These are phyloP conservation scores for Luzula sylvatica DNA, from an alignment of 176 grass and related monocot genomes.

Conservation along the genomic window DNA sequence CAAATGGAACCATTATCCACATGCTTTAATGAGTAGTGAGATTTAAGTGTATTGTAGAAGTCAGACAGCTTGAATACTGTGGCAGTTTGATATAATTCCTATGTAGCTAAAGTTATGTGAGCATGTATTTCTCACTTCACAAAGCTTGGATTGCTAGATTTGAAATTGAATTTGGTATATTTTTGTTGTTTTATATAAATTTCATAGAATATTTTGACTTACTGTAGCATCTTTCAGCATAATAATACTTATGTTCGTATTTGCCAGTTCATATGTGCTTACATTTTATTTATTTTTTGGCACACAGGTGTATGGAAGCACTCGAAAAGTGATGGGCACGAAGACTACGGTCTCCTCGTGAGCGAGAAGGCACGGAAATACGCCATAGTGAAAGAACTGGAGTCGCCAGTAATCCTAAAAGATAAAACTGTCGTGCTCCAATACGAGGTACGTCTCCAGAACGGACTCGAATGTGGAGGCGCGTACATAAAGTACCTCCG, in stretches of 20 bases:
- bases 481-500: conserved; percentile 91
- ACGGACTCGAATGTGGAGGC: conserved; percentile 92
- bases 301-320: conserved; percentile 77
- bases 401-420: conserved; percentile 48
- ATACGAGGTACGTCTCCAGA: conserved; percentile 84
- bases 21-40: too few species aligned
- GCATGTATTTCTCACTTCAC: too few species aligned
- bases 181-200: too few species aligned
- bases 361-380: conserved; percentile 80
- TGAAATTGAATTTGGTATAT: too few species aligned
- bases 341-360: conserved; percentile 86
- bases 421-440: conserved; percentile 69
- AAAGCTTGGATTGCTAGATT: too few species aligned
- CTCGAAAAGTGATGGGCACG: conserved; percentile 82
- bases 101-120: too few species aligned
- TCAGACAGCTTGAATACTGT: too few species aligned
- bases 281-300: not conserved
- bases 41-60: too few species aligned
- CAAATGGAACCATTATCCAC: too few species aligned
- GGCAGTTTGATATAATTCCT: too few species aligned
- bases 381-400: conserved; percentile 88
- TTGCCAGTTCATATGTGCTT: not conserved
- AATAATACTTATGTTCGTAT: not conserved
- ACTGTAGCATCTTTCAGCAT: too few species aligned
- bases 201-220: too few species aligned